A percentile compares a stretch with the other conserved stretches of the same genome.
phyloP scores from a whole-genome alignment of 2,329 filamentous ascomycete species.

The Bretziella fagacearum region DNA sequence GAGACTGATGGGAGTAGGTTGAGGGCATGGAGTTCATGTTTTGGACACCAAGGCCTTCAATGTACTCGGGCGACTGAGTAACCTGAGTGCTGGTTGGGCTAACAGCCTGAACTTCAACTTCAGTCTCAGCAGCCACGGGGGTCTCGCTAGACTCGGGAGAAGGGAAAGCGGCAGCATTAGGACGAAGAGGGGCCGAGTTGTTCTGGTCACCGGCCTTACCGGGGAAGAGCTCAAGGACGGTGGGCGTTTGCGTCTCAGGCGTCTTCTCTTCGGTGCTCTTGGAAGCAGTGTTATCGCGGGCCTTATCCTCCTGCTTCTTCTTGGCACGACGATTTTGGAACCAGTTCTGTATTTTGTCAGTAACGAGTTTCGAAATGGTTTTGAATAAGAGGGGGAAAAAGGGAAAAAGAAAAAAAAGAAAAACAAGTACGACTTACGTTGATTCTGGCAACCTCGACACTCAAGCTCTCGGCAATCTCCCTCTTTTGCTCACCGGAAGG shows the following conservation, averaged over 20 bases:
- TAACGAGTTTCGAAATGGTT: not conserved
- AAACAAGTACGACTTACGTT: constrained; percentile 38
- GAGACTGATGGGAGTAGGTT: not conserved
- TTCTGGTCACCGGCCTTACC: constrained; percentile 20
- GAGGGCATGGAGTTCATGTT: not conserved
- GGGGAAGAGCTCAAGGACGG: constrained; percentile 21
- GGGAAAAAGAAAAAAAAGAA: not conserved
- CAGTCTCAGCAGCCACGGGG: not conserved
- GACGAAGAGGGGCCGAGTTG: constrained; percentile 21
- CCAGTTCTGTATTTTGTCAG: constrained; percentile 36
- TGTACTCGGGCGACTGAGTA: not conserved
- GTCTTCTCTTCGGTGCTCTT: constrained; percentile 19
- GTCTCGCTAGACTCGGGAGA: not conserved
- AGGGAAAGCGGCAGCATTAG: constrained; percentile 23
- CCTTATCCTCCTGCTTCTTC: constrained; percentile 49
- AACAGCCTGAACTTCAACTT: not conserved
- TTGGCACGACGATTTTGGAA: constrained; percentile 50
- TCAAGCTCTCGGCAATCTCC: constrained; percentile 42
- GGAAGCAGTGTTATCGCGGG: constrained; percentile 40
- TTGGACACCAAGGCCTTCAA: not conserved
- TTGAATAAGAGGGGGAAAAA: not conserved
- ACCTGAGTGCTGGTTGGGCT: not conserved
- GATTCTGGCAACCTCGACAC: constrained; percentile 45
- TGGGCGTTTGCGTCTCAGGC: constrained; percentile 18
- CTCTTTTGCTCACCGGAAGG: constrained; percentile 45